Evolutionary conservation across 208 protist species (phyloP), one percentile per base, ranked within the genome.

Genomic region (Crithidia expoeki): DNA sequence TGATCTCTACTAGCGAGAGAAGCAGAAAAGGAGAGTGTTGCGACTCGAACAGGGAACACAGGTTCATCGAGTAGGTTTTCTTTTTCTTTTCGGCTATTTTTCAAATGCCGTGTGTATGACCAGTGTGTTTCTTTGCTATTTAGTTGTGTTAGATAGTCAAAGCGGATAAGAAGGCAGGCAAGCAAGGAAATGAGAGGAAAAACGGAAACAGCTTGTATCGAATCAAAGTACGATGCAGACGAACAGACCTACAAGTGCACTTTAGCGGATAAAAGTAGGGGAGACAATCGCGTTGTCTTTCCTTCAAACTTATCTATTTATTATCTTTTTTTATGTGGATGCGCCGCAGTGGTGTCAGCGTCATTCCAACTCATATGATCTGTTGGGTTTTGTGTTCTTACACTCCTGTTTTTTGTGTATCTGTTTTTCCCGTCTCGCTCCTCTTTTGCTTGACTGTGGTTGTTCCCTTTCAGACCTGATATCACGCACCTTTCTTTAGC

Each of bases 71-170:
- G 21, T 52, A 30, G 65, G 38, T 81, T 76, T 68, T 71, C 33
- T 59, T 49, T 59, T 72, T 44, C 55, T 72, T 5, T 67, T 74
- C 21, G 38, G 38, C 42, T 28, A n/a, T 52, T 68, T 30, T 21
- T 51, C 68, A 30, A 23, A 2, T 51, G 28, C 28, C n/a, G n/a
- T 32, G 52, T 67, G 57, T 65, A 28, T 65, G 9, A 30, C 9
- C 30, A 23, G 10, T 63, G 0, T 42, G 14, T 58, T 27, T 46
- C 16, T 30, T 28, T 58, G 23, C 33, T 32, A 5, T 34, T 2
- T 27, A 16, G n/a, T 23, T 36, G 51, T 56, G 28, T 36, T 56
- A 21, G 25, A 32, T 53, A 68, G n/a, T 21, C 6, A 9, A 30
- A 47, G 60, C 27, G 16, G 25, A 17, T 34, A 17, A 23, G 21